These are phyloP conservation scores for Aspergillus bombycis DNA, from an alignment of 2,329 filamentous ascomycete species.

Conservation along the genomic window DNA sequence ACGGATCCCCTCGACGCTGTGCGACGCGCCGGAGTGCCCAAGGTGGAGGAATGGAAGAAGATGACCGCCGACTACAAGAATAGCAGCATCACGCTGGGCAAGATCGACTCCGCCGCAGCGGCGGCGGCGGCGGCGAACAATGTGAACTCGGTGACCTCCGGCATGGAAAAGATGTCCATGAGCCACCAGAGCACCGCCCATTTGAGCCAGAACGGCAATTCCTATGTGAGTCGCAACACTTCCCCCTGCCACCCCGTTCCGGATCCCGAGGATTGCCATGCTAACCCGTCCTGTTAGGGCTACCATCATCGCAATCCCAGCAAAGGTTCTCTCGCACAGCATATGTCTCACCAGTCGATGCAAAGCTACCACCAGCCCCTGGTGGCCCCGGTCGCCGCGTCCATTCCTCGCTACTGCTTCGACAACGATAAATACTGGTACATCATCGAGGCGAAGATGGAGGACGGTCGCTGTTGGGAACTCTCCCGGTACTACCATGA, in stretches of 20 bases:
- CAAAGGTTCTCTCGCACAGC: slow-evolving; percentile 37
- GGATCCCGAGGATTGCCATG: background rate
- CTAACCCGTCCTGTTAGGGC: slow-evolving; percentile 23
- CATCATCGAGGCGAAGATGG: slow-evolving; percentile 86
- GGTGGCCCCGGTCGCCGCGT: slow-evolving; percentile 77
- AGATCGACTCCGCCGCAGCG: slow-evolving; percentile 64
- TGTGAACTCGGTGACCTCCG: slow-evolving; percentile 65
- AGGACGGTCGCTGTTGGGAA: slow-evolving; percentile 91
- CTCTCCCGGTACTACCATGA: slow-evolving; percentile 95
- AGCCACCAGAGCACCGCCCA: slow-evolving; percentile 57
- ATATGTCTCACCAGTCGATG: slow-evolving; percentile 45
- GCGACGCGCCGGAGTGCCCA: slow-evolving; percentile 83
- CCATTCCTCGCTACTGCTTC: slow-evolving; percentile 91
- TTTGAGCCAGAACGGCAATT: slow-evolving; percentile 53
- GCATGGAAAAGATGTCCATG: slow-evolving; percentile 79
- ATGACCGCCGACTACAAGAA: slow-evolving; percentile 99
- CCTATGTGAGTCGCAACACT: slow-evolving; percentile 49
- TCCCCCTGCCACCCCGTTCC: background rate
- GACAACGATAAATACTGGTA: slow-evolving; percentile 99
- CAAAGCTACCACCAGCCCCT: slow-evolving; percentile 56
- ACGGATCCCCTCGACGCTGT: slow-evolving; percentile 83
- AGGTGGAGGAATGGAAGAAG: slow-evolving; percentile 99
- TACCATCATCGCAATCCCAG: slow-evolving; percentile 46
- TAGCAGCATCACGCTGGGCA: slow-evolving; percentile 93
- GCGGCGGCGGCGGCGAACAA: background rate